A percentile compares a stretch with the other conserved stretches of the same genome.
Evolutionary conservation across 1,284 basidiomycete genomes (phyloP).

Genomic region (Pyrrhoderma noxium): DNA sequence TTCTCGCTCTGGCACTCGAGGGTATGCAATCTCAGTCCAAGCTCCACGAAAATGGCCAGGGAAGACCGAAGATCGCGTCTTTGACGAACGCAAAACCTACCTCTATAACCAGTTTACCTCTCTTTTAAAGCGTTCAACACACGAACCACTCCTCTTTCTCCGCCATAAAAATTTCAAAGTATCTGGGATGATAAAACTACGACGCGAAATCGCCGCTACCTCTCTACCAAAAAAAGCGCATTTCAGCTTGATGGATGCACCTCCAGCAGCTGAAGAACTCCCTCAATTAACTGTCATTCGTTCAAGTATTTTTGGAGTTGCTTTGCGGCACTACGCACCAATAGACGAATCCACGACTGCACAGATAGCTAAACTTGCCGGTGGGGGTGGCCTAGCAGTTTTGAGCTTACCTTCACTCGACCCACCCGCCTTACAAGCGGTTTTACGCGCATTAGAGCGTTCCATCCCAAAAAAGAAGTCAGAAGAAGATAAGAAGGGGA

Average conservation of each 20-base stretch:
- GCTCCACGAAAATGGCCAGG: slow-evolving; percentile 43
- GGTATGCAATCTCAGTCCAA: slow-evolving; percentile 50
- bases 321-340: slow-evolving; percentile 50
- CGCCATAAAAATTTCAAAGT: slow-evolving; percentile 64
- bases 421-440: slow-evolving; percentile 59
- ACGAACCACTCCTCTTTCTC: slow-evolving; percentile 57
- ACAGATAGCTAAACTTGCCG: slow-evolving; percentile 45
- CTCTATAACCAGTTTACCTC: slow-evolving; percentile 69
- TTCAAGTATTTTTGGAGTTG: slow-evolving; percentile 66
- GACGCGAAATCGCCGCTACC: slow-evolving; percentile 54
- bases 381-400: slow-evolving; percentile 52
- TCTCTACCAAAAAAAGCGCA: slow-evolving; percentile 36
- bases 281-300: slow-evolving; percentile 51
- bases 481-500: slow-evolving; percentile 42
- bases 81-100: slow-evolving; percentile 64
- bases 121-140: slow-evolving; percentile 46
- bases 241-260: slow-evolving; percentile 23
- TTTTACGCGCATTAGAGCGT: slow-evolving; percentile 63
- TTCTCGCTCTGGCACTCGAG: slow-evolving; percentile 5
- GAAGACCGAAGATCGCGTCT: slow-evolving; percentile 48
- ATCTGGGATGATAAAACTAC: slow-evolving; percentile 52
- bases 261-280: slow-evolving; percentile 32
- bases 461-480: slow-evolving; percentile 47
- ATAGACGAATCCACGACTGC: slow-evolving; percentile 42
- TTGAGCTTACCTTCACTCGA: slow-evolving; percentile 61